Evolutionary conservation across 768 basidiomycete species (phyloP).

Genomic region (Podaxis sp.): DNA sequence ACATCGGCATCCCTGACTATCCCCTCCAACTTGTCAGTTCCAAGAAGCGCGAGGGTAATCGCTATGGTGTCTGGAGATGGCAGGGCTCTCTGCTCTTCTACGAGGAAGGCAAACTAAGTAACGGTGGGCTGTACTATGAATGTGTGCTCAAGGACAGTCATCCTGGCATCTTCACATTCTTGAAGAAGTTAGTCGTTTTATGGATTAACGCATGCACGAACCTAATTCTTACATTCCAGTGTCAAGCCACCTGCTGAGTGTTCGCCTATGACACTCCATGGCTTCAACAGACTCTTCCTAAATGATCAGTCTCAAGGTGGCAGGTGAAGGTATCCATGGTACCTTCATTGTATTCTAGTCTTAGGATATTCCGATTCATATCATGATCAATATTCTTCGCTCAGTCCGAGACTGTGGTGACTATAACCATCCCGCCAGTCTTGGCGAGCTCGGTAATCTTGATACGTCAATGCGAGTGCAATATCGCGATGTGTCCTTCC

Average conservation of each 20-base stretch:
- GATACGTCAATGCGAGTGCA: slow-evolving; percentile 91
- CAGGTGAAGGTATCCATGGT: background rate
- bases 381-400: slow-evolving; percentile 9
- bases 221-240: background rate
- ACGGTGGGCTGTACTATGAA: slow-evolving; percentile 17
- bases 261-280: slow-evolving; percentile 32
- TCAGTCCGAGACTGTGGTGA: slow-evolving; percentile 10
- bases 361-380: slow-evolving; percentile 1
- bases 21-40: slow-evolving; percentile 47
- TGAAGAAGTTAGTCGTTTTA: slow-evolving; percentile 34
- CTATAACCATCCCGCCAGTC: slow-evolving; percentile 33
- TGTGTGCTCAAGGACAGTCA: slow-evolving; percentile 20
- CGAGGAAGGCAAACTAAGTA: slow-evolving; percentile 40
- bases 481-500: slow-evolving; percentile 88
- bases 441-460: slow-evolving; percentile 84
- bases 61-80: slow-evolving; percentile 50
- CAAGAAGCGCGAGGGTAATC: slow-evolving; percentile 31
- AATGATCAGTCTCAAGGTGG: background rate
- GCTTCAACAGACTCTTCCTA: slow-evolving; percentile 20
- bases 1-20: slow-evolving; percentile 33
- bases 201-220: background rate
- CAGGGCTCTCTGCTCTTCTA: slow-evolving; percentile 52
- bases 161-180: slow-evolving; percentile 45
- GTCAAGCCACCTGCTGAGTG: slow-evolving; percentile 33
- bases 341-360: background rate